phyloP scores from a whole-genome alignment of 2,329 filamentous ascomycete species.

The Aspergillaceae sp. region DNA sequence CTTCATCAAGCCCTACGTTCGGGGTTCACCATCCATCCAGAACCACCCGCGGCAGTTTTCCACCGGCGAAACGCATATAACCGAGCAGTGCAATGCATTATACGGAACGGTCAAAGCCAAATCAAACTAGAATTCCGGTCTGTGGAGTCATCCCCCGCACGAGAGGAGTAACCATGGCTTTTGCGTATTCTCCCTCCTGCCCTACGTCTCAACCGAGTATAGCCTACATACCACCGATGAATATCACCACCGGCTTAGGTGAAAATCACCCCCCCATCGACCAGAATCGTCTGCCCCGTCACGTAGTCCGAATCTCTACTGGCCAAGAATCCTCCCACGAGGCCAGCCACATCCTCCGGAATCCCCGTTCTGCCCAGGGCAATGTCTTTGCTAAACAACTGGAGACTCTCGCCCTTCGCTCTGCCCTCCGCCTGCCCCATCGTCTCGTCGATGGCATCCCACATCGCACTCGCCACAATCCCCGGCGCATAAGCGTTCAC shows the following conservation, averaged over 20 bases:
- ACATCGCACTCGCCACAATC: constrained; percentile 60
- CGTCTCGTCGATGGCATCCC: constrained; percentile 57
- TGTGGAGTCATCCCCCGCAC: no score
- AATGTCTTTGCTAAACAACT: constrained; percentile 35
- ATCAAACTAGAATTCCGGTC: no score
- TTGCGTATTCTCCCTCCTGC: no score
- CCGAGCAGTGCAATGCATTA: no score
- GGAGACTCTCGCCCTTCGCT: constrained; percentile 43
- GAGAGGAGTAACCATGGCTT: no score
- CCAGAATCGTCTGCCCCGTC: constrained; percentile 57
- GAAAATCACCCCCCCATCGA: constrained; percentile 53
- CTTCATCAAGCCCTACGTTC: no score
- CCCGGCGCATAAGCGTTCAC: constrained; percentile 61
- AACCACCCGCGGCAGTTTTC: no score
- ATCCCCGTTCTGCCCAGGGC: constrained; percentile 50
- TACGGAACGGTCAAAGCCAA: no score
- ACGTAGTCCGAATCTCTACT: constrained; percentile 56
- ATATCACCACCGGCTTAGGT: neutral
- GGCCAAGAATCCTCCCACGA: constrained; percentile 53
- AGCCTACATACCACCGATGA: no score
- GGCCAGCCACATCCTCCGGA: constrained; percentile 54
- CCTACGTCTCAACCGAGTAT: no score
- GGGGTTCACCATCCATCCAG: no score
- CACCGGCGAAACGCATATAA: no score
- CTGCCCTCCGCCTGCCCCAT: constrained; percentile 45